A percentile compares a stretch with the other conserved stretches of the same genome.
Evolutionary conservation across 139 green algal species (phyloP).

Genomic region (Pleodorina starrii): DNA sequence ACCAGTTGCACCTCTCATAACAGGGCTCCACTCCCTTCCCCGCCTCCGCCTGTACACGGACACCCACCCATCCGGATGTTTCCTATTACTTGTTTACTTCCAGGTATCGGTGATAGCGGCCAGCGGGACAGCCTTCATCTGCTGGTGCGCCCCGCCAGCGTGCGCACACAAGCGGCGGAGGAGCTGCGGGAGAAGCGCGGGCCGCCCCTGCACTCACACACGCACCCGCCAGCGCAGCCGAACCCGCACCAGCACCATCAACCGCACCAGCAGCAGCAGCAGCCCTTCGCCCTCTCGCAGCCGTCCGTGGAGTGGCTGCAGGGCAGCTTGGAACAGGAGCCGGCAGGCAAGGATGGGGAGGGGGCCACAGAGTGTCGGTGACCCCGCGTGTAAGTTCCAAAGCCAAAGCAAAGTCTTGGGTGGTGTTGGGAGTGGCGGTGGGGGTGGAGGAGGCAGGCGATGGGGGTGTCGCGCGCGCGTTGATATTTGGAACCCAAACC

Average conservation of each 20-base stretch:
- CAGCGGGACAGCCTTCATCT: not conserved
- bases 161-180: not conserved
- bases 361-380: too few relatives aligned
- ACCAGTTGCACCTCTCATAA: too few relatives aligned
- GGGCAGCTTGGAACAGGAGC: constrained; percentile 43
- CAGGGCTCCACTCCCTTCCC: too few relatives aligned
- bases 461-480: too few relatives aligned
- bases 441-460: not conserved
- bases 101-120: not conserved
- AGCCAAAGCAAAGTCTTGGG: too few relatives aligned
- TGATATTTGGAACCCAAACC: too few relatives aligned
- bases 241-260: not conserved
- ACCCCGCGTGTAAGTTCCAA: too few relatives aligned
- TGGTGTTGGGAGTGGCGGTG: too few relatives aligned
- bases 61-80: too few relatives aligned
- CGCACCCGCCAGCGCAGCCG: constrained; percentile 17
- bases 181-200: constrained; percentile 11
- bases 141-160: not conserved
- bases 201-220: constrained; percentile 9
- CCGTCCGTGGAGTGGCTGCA: constrained; percentile 34
- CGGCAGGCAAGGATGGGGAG: not conserved
- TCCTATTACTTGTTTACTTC: too few relatives aligned
- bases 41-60: too few relatives aligned
- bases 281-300: not conserved
- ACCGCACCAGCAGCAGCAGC: not conserved